Base-by-base conservation (phyloP, 495 filamentous ascomycete species). In the Symbiotaphrina buchneri region DNA sequence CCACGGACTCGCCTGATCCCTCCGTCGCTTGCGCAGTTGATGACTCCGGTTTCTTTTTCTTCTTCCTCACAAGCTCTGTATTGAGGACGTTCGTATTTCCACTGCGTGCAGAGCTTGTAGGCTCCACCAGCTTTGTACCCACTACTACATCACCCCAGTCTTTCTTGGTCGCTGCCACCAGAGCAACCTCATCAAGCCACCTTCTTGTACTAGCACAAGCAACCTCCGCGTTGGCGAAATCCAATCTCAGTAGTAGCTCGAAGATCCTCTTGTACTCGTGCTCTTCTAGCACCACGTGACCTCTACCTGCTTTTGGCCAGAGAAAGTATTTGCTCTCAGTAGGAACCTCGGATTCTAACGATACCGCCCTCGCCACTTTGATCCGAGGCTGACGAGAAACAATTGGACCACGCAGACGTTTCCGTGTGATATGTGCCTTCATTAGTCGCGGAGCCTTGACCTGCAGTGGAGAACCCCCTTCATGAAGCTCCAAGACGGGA, bases 241-340 rank as follows among this genome's bases (percentile, higher is more conserved):
- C 80, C 10, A 84, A 64, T 16, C 74, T 66, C n/a, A 93, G 62
- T 1, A 97, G 56, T 21, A 80, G 52, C 39, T 90, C 74, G 34
- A 70, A 65, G n/a, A 72, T 66, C 6, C 67, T 60, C 36, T 77
- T 72, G 52, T 92, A 97, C 23, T 70, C 67, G 32, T 59, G 59
- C 21, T 79, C 71, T 22, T 59, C 59, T 5, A 92, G 56, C 2
- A 90, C 54, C 5, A 75, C 58, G 13, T 74, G 56, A 5, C 78
- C 81, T 24, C 79, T 61, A 28, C 71, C 71, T 18, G 60, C 51
- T 13, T 55, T 40, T 4, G 71, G 73, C 78, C 75, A 87, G 37
- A 51, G 58, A 41, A 74, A 87, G 31, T 72, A 67, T 2, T 59
- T 59, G 0, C 61, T 70, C 6, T 52, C 45, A 23, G 53, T 55